These are phyloP conservation scores for Salix brachista DNA, from an alignment of 345 rosid species.

Conservation along the genomic window DNA sequence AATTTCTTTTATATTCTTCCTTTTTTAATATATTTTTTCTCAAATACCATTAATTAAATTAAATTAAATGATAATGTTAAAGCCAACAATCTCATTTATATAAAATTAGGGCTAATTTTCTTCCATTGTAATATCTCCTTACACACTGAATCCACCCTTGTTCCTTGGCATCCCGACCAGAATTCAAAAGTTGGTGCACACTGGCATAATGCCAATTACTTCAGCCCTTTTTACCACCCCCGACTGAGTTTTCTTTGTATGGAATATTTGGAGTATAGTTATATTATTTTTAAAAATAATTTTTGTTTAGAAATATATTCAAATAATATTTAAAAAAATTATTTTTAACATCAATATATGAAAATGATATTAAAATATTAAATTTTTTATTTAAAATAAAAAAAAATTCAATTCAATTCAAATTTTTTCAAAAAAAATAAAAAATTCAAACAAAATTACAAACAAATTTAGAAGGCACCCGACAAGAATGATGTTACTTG, in stretches of 20 bases:
- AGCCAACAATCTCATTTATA: neutral
- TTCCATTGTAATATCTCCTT: neutral
- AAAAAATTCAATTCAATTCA: no score
- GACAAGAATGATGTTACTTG: neutral
- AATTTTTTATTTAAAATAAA: no score
- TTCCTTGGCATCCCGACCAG: neutral
- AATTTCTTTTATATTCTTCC: neutral
- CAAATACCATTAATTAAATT: no score
- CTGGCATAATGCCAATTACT: neutral
- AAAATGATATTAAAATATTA: no score
- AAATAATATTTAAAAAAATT: no score
- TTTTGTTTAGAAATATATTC: no score
- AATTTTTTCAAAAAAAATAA: no score
- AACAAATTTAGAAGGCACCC: neutral
- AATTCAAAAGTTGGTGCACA: neutral
- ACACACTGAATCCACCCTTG: neutral
- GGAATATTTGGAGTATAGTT: no score
- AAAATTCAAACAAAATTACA: no score
- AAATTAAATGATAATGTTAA: neutral
- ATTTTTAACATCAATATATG: fast-evolving
- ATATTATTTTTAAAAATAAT: no score
- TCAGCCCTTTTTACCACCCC: neutral
- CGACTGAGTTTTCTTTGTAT: neutral
- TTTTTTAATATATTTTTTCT: neutral
- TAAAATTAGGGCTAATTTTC: neutral